A percentile compares a stretch with the other conserved stretches of the same genome.
phyloP scores from a whole-genome alignment of 192 early-diverging fungal genomes.

The Linnemannia schmuckeri region DNA sequence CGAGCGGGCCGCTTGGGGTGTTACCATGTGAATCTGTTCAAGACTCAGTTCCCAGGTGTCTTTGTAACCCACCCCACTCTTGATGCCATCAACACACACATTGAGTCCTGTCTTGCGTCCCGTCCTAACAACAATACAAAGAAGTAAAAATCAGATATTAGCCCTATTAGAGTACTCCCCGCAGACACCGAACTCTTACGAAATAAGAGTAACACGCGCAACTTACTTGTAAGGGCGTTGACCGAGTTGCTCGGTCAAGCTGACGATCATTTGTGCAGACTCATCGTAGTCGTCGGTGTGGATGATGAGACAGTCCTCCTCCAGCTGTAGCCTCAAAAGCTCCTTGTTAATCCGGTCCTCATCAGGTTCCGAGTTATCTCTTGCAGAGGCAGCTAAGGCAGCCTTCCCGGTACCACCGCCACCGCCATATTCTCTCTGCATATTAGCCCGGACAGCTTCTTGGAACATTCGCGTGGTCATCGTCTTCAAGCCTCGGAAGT shows the following conservation, averaged over 20 bases:
- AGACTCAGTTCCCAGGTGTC: conserved; percentile 61
- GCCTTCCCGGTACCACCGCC: neutral
- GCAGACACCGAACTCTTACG: no score
- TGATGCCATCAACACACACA: conserved; percentile 36
- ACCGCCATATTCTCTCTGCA: neutral
- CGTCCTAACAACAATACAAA: neutral
- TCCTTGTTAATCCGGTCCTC: conserved; percentile 39
- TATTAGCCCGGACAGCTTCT: neutral
- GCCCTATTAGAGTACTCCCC: neutral
- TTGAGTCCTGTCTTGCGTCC: conserved; percentile 18
- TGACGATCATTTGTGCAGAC: conserved; percentile 40
- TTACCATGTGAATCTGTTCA: conserved; percentile 61
- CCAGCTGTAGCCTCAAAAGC: conserved; percentile 52
- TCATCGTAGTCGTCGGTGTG: conserved; percentile 51
- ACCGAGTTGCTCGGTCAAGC: conserved; percentile 57
- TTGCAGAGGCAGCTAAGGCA: neutral
- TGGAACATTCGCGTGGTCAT: conserved; percentile 23
- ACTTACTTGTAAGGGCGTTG: conserved; percentile 56
- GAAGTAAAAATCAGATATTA: neutral
- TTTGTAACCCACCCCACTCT: conserved; percentile 34
- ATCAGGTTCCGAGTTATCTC: neutral
- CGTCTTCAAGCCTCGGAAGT: conserved; percentile 39
- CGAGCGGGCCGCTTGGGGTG: conserved; percentile 46
- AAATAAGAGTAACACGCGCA: neutral
- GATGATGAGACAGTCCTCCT: conserved; percentile 52